Evolutionary conservation across 495 filamentous ascomycete species (phyloP), one percentile per base, ranked within the genome.

Genomic region (Penicillium lagena): DNA sequence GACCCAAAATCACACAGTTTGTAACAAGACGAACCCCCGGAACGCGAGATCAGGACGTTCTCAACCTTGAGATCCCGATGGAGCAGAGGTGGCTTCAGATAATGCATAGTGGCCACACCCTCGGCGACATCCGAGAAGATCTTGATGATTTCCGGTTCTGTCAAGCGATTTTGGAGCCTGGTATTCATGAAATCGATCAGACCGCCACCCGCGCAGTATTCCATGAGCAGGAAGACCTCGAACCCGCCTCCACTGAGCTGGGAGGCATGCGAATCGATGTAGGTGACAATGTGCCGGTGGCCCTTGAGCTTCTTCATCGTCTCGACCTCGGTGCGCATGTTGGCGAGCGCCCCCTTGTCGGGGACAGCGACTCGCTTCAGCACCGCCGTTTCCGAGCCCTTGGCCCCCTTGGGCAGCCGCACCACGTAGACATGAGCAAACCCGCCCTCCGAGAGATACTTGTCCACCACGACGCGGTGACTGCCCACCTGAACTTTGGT

Each of bases 161-260:
- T 98, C 61, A 98, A 76, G 35, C 93, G 88, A 62, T 97, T 88
- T 66, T 97, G 93, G 50, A 98, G 70, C 29, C 93, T 81, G 32
- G 93, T 98, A 66, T 98, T 98, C 93, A 98, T 98, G 67, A 97
- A 98, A 69, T 98, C 93, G 62, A 98, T 98, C 56, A 98, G 67
- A 27, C 93, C 94, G 50, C 94, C 93, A 15, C 85, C 84, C 48
- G 67, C 65, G 54, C 78, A 84, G 66, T 84, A 97, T 63, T 98
- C 93, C 93, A 98, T 98, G 44, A 98, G 80, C 54, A 98, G 63
- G 68, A 98, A 98, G 35, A 98, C 93, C 66, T 98, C 93, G 62
- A 96, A 98, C 30, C 93, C 93, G 35, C 90, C 89, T 31, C 86
- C 90, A 49, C 86, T 83, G 47, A 96, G 72, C 66, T 96, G 89